Evolutionary conservation across 257 asterid species (phyloP).

Genomic region (Capsicum rhomboideum): DNA sequence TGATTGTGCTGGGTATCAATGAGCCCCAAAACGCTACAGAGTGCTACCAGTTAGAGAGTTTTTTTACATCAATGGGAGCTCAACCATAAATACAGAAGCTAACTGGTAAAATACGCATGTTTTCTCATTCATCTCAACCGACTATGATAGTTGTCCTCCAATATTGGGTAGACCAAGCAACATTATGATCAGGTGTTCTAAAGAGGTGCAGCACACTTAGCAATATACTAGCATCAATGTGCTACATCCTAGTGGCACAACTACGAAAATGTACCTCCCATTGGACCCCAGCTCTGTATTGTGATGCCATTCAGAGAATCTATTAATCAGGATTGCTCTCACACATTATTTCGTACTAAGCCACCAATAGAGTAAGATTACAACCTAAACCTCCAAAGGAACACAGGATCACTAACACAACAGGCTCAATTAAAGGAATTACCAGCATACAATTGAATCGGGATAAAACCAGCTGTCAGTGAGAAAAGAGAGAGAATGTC

Average conservation of each 20-base stretch:
- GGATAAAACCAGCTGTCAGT: background rate
- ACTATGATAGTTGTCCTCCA: background rate
- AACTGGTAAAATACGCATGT: background rate
- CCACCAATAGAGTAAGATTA: background rate
- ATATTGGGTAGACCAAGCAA: background rate
- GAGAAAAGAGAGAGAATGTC: background rate
- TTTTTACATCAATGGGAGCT: background rate
- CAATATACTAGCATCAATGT: background rate
- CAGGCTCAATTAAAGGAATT: background rate
- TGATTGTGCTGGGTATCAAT: background rate
- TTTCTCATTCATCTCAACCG: background rate
- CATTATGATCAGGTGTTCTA: background rate
- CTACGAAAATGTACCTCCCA: background rate
- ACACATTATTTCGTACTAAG: background rate
- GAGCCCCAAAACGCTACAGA: background rate
- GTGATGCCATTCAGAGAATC: background rate
- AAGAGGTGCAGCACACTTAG: background rate
- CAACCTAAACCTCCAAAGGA: background rate
- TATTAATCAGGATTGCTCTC: background rate
- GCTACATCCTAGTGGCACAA: background rate
- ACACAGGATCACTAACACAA: background rate
- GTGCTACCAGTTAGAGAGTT: background rate
- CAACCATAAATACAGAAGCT: background rate
- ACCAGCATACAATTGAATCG: background rate
- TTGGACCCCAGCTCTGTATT: background rate